A percentile compares a stretch with the other conserved stretches of the same genome.
Evolutionary conservation across 1,284 basidiomycete species (phyloP).

Genomic region (Ustilago trichophora): DNA sequence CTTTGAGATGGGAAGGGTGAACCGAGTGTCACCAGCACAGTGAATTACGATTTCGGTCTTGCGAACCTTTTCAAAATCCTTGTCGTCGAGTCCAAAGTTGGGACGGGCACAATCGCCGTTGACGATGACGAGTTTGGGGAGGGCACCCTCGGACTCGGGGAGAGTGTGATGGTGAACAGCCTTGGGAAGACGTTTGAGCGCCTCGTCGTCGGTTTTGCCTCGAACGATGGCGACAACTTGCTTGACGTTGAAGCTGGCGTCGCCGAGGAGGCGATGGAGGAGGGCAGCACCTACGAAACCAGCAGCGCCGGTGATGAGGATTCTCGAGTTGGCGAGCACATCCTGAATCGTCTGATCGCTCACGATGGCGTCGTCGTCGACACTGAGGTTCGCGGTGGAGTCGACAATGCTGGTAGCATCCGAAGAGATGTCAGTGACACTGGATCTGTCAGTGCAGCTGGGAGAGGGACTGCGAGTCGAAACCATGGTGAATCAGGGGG

Average conservation of each 20-base stretch:
- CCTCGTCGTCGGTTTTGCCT: constrained; percentile 33
- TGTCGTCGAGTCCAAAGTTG: constrained; percentile 35
- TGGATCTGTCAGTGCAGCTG: constrained; percentile 27
- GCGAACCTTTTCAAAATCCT: constrained; percentile 34
- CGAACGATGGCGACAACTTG: constrained; percentile 44
- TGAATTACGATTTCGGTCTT: constrained; percentile 51
- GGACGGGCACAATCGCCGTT: constrained; percentile 44
- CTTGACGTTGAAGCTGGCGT: constrained; percentile 34
- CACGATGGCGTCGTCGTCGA: constrained; percentile 19
- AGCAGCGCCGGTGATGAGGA: constrained; percentile 47
- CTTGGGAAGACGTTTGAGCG: constrained; percentile 41
- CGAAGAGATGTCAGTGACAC: constrained; percentile 31
- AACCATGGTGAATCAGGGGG: constrained; percentile 8
- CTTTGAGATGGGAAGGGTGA: constrained; percentile 36
- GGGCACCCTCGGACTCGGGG: constrained; percentile 15
- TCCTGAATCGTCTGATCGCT: constrained; percentile 29
- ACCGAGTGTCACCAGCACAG: constrained; percentile 44
- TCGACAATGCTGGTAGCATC: constrained; percentile 31
- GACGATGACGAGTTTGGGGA: constrained; percentile 39
- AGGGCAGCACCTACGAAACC: constrained; percentile 47
- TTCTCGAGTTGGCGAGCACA: constrained; percentile 25
- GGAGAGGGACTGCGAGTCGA: constrained; percentile 39
- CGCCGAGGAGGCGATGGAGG: constrained; percentile 33
- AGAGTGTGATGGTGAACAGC: constrained; percentile 29
- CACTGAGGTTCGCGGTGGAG: constrained; percentile 12